These are phyloP conservation scores for Lipomyces starkeyi DNA, from an alignment of 805 yeast genomes.

Conservation along the genomic window DNA sequence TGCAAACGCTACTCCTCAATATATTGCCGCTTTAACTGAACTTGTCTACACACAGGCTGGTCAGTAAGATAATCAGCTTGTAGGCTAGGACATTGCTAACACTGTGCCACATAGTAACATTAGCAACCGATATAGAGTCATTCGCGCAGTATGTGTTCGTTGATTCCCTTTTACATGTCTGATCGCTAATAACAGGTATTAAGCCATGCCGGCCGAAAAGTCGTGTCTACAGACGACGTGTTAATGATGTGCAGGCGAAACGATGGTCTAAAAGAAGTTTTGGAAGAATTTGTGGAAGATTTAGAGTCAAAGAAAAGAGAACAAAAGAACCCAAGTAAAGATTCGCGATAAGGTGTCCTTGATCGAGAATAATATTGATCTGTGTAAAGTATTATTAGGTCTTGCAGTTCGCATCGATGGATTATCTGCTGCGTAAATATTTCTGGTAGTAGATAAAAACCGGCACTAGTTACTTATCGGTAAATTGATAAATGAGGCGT, in stretches of 20 bases:
- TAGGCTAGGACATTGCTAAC: background rate
- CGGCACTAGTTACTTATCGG: background rate
- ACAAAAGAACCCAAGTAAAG: slow-evolving; percentile 10
- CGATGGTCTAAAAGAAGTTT: slow-evolving; percentile 39
- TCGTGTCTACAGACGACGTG: slow-evolving; percentile 42
- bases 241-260: slow-evolving; percentile 45
- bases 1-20: slow-evolving; percentile 44
- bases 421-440: background rate
- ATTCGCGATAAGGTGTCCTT: background rate
- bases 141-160: slow-evolving; percentile 42
- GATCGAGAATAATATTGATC: background rate
- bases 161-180: background rate
- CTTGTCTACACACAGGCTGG: slow-evolving; percentile 44
- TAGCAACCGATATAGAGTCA: slow-evolving; percentile 43
- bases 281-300: slow-evolving; percentile 37
- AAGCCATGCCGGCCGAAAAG: slow-evolving; percentile 45
- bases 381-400: background rate
- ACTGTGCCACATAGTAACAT: slow-evolving; percentile 31
- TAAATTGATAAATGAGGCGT: background rate
- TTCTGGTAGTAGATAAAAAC: background rate
- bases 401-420: background rate
- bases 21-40: slow-evolving; percentile 45
- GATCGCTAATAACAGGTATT: background rate
- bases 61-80: slow-evolving; percentile 9
- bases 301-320: slow-evolving; percentile 18